Evolutionary conservation across 1,139 yeast species (phyloP).

Genomic region (Pichia sp.): DNA sequence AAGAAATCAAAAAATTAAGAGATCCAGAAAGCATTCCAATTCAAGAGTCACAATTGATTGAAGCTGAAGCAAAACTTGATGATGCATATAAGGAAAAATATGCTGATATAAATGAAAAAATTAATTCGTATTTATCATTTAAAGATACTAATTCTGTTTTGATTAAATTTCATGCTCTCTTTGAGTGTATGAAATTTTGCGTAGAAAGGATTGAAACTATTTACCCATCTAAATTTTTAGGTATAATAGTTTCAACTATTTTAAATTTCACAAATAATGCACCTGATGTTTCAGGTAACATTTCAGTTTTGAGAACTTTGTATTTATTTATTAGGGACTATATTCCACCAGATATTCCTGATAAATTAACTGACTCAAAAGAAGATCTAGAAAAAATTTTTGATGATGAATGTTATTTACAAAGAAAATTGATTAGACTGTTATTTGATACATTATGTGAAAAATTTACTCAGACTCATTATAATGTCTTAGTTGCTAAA

Average conservation of each 20-base stretch:
- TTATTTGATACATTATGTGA: conserved; percentile 26
- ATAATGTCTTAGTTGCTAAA: not conserved
- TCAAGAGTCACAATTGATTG: not conserved
- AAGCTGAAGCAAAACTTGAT: not conserved
- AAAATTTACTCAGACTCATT: conserved; percentile 2
- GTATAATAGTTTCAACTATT: conserved; percentile 55
- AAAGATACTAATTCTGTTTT: conserved; percentile 13
- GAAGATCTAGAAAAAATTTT: conserved; percentile 37
- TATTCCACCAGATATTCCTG: conserved; percentile 41
- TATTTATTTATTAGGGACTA: conserved; percentile 66
- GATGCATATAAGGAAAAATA: not conserved
- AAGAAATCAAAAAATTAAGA: conserved; percentile 40
- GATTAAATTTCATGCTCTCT: conserved; percentile 54
- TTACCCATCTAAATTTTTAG: conserved; percentile 72
- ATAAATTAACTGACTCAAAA: conserved; percentile 27
- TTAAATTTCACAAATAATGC: conserved; percentile 40
- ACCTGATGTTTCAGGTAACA: conserved; percentile 32
- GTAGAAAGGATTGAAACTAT: conserved; percentile 51
- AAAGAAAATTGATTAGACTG: conserved; percentile 39
- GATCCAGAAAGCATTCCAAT: conserved; percentile 20
- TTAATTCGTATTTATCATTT: not conserved
- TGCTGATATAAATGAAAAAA: not conserved
- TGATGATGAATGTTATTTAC: conserved; percentile 50
- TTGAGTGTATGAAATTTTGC: conserved; percentile 54
- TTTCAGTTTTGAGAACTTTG: conserved; percentile 49